Conservation (phyloP, 2,329 filamentous ascomycete genomes). For the Venturia asperata region DNA sequence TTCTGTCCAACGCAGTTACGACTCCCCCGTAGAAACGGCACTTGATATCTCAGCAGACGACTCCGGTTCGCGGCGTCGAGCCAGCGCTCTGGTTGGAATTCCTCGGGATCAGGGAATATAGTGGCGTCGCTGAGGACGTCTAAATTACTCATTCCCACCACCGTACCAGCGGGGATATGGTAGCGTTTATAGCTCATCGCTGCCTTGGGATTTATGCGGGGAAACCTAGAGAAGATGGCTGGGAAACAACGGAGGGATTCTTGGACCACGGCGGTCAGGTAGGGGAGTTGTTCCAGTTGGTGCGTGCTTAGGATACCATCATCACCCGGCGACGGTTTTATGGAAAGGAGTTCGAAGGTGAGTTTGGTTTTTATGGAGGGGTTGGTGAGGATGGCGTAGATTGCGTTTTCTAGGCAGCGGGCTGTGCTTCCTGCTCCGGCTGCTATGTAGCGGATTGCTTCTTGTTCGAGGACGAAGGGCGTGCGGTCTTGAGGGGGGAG, state of each 20-base stretch:
- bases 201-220: conserved; percentile 23
- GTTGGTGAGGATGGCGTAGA: conserved; percentile 20
- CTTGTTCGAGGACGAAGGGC: conserved; percentile 1
- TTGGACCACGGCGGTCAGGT: conserved; percentile 29
- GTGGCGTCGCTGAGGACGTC: conserved; percentile 29
- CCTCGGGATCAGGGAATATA: conserved; percentile 20
- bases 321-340: not conserved
- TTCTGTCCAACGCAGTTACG: conserved; percentile 61
- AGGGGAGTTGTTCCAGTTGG: conserved; percentile 28
- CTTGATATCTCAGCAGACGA: conserved; percentile 47
- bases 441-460: not conserved
- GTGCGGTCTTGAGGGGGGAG: not conserved
- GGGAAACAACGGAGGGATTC: conserved; percentile 29
- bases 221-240: conserved; percentile 25
- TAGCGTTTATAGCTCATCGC: conserved; percentile 21
- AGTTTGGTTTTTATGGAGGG: not conserved
- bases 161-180: conserved; percentile 20
- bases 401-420: conserved; percentile 17
- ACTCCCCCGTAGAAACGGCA: conserved; percentile 57
- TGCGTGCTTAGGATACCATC: conserved; percentile 9
- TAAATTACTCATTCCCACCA: conserved; percentile 20
- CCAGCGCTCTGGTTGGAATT: conserved; percentile 43
- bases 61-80: conserved; percentile 34
- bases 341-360: not conserved
- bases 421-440: not conserved